Conservation (phyloP, 2,329 filamentous ascomycete species). For the Phoma herbarum region DNA sequence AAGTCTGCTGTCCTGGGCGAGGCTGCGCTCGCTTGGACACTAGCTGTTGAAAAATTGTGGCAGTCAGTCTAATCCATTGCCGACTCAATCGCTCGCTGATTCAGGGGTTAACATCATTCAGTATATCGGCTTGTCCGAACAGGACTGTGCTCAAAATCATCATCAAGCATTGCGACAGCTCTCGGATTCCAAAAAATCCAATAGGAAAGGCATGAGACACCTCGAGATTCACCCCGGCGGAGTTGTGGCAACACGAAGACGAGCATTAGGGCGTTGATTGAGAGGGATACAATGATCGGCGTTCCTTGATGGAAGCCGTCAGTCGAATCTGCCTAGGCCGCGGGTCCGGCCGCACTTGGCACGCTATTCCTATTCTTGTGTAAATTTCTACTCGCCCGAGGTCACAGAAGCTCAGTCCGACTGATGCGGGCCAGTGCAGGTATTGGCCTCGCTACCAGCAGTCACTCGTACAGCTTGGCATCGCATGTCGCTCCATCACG, state of each 20-base stretch:
- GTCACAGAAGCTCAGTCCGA: too few species aligned
- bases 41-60: background rate
- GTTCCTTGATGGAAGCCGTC: too few species aligned
- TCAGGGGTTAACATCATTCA: background rate
- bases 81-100: background rate
- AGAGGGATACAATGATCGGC: too few species aligned
- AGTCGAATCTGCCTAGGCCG: background rate
- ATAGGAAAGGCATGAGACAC: background rate
- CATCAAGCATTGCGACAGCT: background rate
- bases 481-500: too few species aligned
- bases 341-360: too few species aligned
- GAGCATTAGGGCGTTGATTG: too few species aligned
- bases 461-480: background rate
- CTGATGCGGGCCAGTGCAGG: background rate
- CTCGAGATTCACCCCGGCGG: too few species aligned
- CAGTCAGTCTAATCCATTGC: background rate
- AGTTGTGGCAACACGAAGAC: too few species aligned
- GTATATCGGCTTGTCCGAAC: background rate
- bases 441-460: background rate
- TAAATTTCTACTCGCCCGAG: background rate
- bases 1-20: background rate
- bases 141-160: background rate
- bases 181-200: too few species aligned
- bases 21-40: background rate
- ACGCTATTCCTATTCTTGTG: too few species aligned